phyloP scores from a whole-genome alignment of 495 filamentous ascomycete species.

The Talaromyces adpressus region DNA sequence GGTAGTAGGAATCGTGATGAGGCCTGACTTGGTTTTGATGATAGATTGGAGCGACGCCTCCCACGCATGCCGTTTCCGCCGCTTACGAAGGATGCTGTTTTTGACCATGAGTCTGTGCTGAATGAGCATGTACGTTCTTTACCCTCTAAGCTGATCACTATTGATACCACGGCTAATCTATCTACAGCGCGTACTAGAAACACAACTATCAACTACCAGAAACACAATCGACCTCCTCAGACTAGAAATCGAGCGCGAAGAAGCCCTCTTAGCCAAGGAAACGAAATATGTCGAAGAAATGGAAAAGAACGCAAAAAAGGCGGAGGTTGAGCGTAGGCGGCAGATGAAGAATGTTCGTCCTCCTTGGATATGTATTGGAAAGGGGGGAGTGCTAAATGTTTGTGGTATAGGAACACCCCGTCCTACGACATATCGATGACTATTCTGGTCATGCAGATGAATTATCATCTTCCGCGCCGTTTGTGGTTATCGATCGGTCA shows the following conservation, averaged over 20 bases:
- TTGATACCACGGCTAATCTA: slow-evolving; percentile 9
- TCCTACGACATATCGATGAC: slow-evolving; percentile 30
- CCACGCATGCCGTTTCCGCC: slow-evolving; percentile 56
- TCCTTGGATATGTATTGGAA: slow-evolving; percentile 2
- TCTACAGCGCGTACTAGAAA: slow-evolving; percentile 40
- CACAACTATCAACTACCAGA: slow-evolving; percentile 42
- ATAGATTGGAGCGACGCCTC: slow-evolving; percentile 40
- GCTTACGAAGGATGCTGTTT: slow-evolving; percentile 46
- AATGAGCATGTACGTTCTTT: slow-evolving; percentile 44
- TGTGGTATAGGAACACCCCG: slow-evolving; percentile 31
- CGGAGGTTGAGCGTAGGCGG: slow-evolving; percentile 36
- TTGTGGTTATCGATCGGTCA: slow-evolving; percentile 21
- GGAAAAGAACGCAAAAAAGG: slow-evolving; percentile 46
- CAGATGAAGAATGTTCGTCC: slow-evolving; percentile 38
- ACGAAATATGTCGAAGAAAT: slow-evolving; percentile 40
- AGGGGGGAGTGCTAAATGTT: background rate
- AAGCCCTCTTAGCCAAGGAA: slow-evolving; percentile 44
- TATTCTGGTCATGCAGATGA: slow-evolving; percentile 11
- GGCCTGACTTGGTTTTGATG: background rate
- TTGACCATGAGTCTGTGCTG: slow-evolving; percentile 53
- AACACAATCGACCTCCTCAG: slow-evolving; percentile 49
- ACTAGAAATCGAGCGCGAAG: slow-evolving; percentile 47
- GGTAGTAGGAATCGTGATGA: background rate
- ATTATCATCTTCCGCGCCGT: slow-evolving; percentile 14
- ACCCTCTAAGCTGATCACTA: background rate